phyloP scores from a whole-genome alignment of 2,329 filamentous ascomycete genomes.

The Diaporthe destruens region DNA sequence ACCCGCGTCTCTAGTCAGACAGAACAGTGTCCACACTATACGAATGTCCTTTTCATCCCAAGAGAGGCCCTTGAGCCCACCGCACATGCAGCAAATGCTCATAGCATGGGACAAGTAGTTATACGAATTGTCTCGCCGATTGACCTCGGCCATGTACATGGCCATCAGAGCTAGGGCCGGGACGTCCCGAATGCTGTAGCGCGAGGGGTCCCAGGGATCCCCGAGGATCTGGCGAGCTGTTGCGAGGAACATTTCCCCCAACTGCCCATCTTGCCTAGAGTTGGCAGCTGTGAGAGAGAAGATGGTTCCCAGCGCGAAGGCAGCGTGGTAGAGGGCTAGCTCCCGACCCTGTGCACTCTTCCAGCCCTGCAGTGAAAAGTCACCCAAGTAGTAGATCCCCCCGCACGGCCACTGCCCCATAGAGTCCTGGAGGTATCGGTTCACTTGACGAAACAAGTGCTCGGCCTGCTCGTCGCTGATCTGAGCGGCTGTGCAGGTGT shows the following conservation, averaged over 20 bases:
- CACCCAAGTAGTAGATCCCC: slow-evolving; percentile 60
- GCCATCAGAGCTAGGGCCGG: slow-evolving; percentile 61
- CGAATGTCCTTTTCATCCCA: slow-evolving; percentile 59
- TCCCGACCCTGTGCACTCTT: slow-evolving; percentile 46
- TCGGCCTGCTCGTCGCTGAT: slow-evolving; percentile 50
- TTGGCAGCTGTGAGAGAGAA: slow-evolving; percentile 49
- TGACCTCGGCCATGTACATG: slow-evolving; percentile 63
- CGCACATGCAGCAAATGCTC: slow-evolving; percentile 62
- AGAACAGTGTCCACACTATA: slow-evolving; percentile 65
- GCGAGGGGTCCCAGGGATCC: slow-evolving; percentile 60
- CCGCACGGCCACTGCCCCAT: slow-evolving; percentile 58
- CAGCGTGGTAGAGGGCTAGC: slow-evolving; percentile 60
- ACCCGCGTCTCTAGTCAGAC: slow-evolving; percentile 62
- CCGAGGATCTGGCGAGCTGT: slow-evolving; percentile 59
- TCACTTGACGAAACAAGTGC: slow-evolving; percentile 55
- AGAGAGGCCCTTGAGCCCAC: slow-evolving; percentile 58
- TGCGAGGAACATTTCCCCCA: slow-evolving; percentile 60
- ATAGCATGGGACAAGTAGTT: slow-evolving; percentile 61
- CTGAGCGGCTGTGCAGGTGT: neutral
- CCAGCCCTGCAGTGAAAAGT: slow-evolving; percentile 46
- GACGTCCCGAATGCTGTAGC: slow-evolving; percentile 58
- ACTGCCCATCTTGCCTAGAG: slow-evolving; percentile 49
- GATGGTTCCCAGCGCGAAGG: slow-evolving; percentile 57
- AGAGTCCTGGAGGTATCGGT: slow-evolving; percentile 61
- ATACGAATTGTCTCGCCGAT: slow-evolving; percentile 62